Percentiles rank a stretch among this genome's conserved stretches.
phyloP scores from a whole-genome alignment of 495 filamentous ascomycete species.

The Tuber microsphaerosporum region DNA sequence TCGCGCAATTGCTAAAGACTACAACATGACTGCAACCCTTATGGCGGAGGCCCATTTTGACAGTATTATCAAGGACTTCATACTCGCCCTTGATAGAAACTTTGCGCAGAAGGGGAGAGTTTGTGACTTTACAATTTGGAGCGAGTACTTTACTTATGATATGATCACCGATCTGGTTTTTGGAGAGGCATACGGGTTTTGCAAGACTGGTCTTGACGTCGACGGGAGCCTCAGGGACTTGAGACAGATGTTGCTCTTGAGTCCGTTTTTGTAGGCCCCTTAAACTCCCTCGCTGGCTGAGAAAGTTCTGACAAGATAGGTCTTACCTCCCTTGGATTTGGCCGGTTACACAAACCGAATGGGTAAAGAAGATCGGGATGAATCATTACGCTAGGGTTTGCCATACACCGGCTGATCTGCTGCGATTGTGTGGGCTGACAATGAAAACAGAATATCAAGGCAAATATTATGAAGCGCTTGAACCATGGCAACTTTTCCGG shows the following conservation, averaged over 20 bases:
- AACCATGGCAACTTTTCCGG: slow-evolving; percentile 25
- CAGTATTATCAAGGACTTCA: slow-evolving; percentile 26
- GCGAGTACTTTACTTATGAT: slow-evolving; percentile 36
- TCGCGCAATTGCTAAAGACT: slow-evolving; percentile 37
- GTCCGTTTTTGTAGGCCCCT: slow-evolving; percentile 24
- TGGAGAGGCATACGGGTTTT: slow-evolving; percentile 38
- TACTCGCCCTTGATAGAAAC: slow-evolving; percentile 33
- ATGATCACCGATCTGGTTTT: slow-evolving; percentile 39
- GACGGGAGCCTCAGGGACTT: slow-evolving; percentile 30
- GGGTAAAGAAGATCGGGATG: slow-evolving; percentile 31
- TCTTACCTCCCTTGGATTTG: slow-evolving; percentile 36
- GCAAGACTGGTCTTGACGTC: slow-evolving; percentile 29
- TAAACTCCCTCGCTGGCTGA: not conserved
- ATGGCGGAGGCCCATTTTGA: slow-evolving; percentile 34
- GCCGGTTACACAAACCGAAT: slow-evolving; percentile 28
- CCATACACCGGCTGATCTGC: not conserved
- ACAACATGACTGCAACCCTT: slow-evolving; percentile 32
- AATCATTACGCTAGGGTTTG: slow-evolving; percentile 27
- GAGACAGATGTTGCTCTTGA: slow-evolving; percentile 30
- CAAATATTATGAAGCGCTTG: slow-evolving; percentile 25
- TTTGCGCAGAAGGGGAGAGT: slow-evolving; percentile 36
- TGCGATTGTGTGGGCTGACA: not conserved
- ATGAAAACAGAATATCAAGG: slow-evolving; percentile 6
- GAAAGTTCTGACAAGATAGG: slow-evolving; percentile 11
- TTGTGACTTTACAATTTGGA: slow-evolving; percentile 35